A percentile compares a stretch with the other conserved stretches of the same genome.
Evolutionary conservation across 1,284 basidiomycete genomes (phyloP).

Genomic region (Apiotrichum siamense): DNA sequence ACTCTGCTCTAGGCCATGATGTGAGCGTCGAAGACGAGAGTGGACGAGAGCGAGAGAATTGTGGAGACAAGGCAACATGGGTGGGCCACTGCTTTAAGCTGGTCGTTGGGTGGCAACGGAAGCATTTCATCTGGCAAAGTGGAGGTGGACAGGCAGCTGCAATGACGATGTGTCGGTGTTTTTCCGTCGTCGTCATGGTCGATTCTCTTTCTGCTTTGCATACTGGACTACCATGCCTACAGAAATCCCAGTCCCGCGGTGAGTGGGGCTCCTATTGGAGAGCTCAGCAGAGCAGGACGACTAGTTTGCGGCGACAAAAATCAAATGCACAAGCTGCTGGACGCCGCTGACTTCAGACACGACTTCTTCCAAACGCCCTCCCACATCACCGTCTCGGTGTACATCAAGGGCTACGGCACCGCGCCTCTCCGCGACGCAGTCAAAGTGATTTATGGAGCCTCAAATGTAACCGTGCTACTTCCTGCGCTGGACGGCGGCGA

Average conservation of each 20-base stretch:
- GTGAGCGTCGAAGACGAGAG: background rate
- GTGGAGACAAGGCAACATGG: too few species aligned
- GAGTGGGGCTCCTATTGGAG: too few species aligned
- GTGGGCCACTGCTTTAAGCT: too few species aligned
- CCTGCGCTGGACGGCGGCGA: constrained; percentile 60
- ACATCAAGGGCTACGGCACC: constrained; percentile 59
- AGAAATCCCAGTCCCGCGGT: background rate
- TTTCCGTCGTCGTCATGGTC: too few species aligned
- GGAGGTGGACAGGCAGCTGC: too few species aligned
- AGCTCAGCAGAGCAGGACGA: too few species aligned
- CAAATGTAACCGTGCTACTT: constrained; percentile 32
- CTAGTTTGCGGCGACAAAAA: too few species aligned
- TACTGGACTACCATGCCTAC: background rate
- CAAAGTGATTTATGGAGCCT: constrained; percentile 50
- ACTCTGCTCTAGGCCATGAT: constrained; percentile 4
- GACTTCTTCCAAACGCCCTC: constrained; percentile 84
- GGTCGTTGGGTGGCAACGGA: too few species aligned
- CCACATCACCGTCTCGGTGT: constrained; percentile 65
- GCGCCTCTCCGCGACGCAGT: constrained; percentile 56
- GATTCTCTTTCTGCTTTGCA: background rate
- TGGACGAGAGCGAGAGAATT: background rate
- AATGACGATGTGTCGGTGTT: too few species aligned
- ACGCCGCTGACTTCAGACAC: constrained; percentile 57
- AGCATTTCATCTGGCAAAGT: too few species aligned
- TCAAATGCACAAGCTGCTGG: too few species aligned